Conservation (phyloP, 345 rosid species). For the Dimocarpus longan region DNA sequence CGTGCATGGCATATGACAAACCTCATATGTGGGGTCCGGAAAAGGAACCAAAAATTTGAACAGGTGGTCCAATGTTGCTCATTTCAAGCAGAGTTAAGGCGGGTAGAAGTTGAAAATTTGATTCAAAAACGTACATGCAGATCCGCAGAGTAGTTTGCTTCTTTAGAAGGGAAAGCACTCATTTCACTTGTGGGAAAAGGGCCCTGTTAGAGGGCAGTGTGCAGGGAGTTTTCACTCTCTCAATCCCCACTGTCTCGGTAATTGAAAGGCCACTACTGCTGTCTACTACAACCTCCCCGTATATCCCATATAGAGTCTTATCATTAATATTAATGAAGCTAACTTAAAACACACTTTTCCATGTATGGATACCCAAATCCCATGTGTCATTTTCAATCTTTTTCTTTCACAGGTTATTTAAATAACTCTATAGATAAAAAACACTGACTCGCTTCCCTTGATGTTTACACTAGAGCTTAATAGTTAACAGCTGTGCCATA, state of each 20-base stretch:
- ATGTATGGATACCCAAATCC: background rate
- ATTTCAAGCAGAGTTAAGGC: background rate
- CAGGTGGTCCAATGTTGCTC: background rate
- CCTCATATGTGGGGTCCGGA: conserved; percentile 8
- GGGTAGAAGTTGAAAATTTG: background rate
- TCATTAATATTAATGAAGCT: no score
- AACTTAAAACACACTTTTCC: conserved; percentile 9
- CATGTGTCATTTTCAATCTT: conserved; percentile 19
- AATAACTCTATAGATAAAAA: background rate
- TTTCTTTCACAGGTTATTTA: background rate
- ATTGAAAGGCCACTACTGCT: conserved; percentile 16
- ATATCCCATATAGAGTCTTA: no score
- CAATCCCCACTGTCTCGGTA: conserved; percentile 21
- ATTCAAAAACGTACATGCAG: background rate
- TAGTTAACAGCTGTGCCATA: conserved; percentile 22
- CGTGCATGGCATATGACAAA: conserved; percentile 26
- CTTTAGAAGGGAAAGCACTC: conserved; percentile 15
- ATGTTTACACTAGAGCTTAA: conserved; percentile 6
- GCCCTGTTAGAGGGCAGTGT: background rate
- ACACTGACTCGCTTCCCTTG: background rate
- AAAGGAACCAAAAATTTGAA: background rate
- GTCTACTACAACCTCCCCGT: background rate
- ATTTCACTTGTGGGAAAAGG: conserved; percentile 14
- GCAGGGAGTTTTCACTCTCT: conserved; percentile 13
- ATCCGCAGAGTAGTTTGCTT: conserved; percentile 10